Evolutionary conservation across 495 filamentous ascomycete species (phyloP).

Genomic region (Penicillium silybi): DNA sequence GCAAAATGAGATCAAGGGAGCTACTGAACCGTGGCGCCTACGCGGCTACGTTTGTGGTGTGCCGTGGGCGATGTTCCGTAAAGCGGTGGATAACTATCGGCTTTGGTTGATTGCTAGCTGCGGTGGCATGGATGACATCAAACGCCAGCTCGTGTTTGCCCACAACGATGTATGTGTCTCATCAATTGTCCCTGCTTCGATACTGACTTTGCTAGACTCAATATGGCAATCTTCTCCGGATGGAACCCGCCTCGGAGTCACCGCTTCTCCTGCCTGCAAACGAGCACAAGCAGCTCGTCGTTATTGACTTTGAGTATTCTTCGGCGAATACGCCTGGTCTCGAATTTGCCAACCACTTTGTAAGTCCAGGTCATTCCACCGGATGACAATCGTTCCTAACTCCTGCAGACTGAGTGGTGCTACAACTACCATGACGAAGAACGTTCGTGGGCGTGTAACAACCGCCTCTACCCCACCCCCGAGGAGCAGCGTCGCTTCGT

Average conservation of each 20-base stretch:
- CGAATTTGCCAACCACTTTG: slow-evolving; percentile 98
- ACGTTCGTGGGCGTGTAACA: slow-evolving; percentile 61
- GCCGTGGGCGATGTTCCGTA: slow-evolving; percentile 74
- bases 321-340: slow-evolving; percentile 81
- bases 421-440: slow-evolving; percentile 86
- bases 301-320: slow-evolving; percentile 99
- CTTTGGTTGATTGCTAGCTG: slow-evolving; percentile 68
- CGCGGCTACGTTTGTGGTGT: slow-evolving; percentile 79
- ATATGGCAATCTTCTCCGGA: slow-evolving; percentile 96
- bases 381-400: slow-evolving; percentile 5
- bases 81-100: slow-evolving; percentile 73
- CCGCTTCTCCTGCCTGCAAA: slow-evolving; percentile 85
- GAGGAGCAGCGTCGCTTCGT: slow-evolving; percentile 85
- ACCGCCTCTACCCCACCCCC: slow-evolving; percentile 65
- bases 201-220: slow-evolving; percentile 63
- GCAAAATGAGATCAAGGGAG: slow-evolving; percentile 30
- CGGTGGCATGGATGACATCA: slow-evolving; percentile 60
- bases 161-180: slow-evolving; percentile 82
- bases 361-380: slow-evolving; percentile 32
- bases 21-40: slow-evolving; percentile 55
- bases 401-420: slow-evolving; percentile 76
- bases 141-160: slow-evolving; percentile 79
- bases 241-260: slow-evolving; percentile 77
- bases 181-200: not conserved
- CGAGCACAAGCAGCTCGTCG: slow-evolving; percentile 88